Evolutionary conservation across 2,329 filamentous ascomycete genomes (phyloP).

Genomic region (Aureobasidium melanogenum): DNA sequence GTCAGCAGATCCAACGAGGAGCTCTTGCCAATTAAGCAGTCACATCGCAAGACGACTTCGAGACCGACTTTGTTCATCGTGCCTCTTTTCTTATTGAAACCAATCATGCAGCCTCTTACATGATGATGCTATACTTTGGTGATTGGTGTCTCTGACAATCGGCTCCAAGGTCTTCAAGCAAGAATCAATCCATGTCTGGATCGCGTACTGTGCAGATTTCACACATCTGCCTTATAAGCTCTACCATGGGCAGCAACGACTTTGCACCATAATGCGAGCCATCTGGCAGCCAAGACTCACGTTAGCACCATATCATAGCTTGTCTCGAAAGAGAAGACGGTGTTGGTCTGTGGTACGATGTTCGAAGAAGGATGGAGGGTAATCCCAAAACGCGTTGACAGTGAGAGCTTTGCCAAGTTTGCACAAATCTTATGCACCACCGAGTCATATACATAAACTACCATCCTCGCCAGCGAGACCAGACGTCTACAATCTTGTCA

Average conservation of each 20-base stretch:
- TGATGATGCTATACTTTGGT: background rate
- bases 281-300: background rate
- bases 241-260: background rate
- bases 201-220: background rate
- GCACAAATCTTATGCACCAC: background rate
- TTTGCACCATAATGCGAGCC: background rate
- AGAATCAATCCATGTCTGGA: background rate
- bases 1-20: background rate
- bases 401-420: background rate
- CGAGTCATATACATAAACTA: conserved; percentile 28
- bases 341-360: background rate
- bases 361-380: background rate
- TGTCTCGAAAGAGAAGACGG: background rate
- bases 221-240: too few relatives aligned
- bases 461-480: conserved; percentile 64
- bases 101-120: background rate
- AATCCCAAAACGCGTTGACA: background rate
- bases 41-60: background rate
- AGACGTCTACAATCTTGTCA: conserved; percentile 60
- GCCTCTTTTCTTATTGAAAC: background rate
- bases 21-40: background rate
- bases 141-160: background rate
- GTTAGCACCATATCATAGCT: background rate
- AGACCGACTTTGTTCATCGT: background rate
- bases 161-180: background rate